Base-by-base conservation (phyloP, 495 filamentous ascomycete genomes). In the Endocarpon pusillum region DNA sequence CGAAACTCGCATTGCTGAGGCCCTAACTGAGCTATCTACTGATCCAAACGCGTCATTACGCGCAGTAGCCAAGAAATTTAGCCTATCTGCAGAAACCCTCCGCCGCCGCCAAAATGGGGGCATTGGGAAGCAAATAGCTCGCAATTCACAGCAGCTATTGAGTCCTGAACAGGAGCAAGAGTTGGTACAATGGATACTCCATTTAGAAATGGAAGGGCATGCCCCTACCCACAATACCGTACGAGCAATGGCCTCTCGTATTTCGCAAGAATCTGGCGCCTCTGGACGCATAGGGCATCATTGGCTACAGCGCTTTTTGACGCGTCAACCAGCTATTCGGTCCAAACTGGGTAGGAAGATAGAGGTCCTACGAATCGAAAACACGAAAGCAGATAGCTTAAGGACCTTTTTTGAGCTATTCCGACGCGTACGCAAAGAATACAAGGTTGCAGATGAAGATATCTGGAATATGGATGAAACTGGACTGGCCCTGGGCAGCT, bases 391-490 rank as follows among this genome's bases (percentile, higher is more conserved):
- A 8, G 12, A 8, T 8, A 25, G 12, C 8, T 12, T 25, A 8
- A 8, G 8, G 8, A 12, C 23, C 23, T 25, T 8, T 25, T 25
- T 25, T 12, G 23, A 25, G 23, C 23, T 25, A 8, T 8, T 25
- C 12, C 23, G 12, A 8, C 12, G 8, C 8, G 23, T 25, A 8
- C 8, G 8, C 12, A 25, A 12, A 8, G 12, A 25, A 25, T 34
- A 34, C 32, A 16, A 34, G 12, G 21, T 34, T 19, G 12, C 3
- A 16, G 12, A 34, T 6, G 6, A 21, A 21, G 32, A 34, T 34
- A 34, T 16, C 4, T 34, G 19, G 12, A 34, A 34, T 34, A 21
- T 34, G 14, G 32, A 34, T 16, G 32, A 34, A 21, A 34, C 32
- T 17, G 32, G 19, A 8, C 32, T 17, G 12, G 23, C 8, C 12